These are phyloP conservation scores for Blastomyces gilchristii DNA, from an alignment of 2,329 filamentous ascomycete genomes.

Conservation along the genomic window DNA sequence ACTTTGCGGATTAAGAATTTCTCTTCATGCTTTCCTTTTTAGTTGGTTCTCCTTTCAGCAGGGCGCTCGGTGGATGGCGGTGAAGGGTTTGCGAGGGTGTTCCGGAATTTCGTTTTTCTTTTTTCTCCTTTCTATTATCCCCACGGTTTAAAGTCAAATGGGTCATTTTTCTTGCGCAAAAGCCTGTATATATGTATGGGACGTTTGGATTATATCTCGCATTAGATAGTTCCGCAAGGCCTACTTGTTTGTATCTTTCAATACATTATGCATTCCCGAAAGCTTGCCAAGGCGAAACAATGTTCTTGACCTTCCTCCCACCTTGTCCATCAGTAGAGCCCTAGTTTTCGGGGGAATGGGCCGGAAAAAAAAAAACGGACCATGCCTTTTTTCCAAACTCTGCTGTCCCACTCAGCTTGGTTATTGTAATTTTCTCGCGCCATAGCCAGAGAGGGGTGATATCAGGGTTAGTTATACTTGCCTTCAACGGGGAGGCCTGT, in stretches of 20 bases:
- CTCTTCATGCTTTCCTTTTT: background rate
- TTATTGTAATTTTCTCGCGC: too few species aligned
- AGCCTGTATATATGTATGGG: background rate
- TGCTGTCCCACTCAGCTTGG: too few species aligned
- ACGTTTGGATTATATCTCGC: background rate
- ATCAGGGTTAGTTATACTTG: too few species aligned
- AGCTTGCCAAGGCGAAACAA: background rate
- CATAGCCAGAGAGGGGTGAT: too few species aligned
- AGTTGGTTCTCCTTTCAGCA: background rate
- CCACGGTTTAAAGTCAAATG: background rate
- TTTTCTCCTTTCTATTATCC: background rate
- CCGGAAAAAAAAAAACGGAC: too few species aligned
- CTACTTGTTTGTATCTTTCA: background rate
- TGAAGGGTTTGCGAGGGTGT: background rate
- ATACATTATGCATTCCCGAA: background rate
- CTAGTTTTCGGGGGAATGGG: too few species aligned
- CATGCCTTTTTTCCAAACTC: too few species aligned
- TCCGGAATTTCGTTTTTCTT: background rate
- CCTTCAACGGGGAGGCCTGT: too few species aligned
- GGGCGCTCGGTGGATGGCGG: background rate
- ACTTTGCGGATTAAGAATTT: background rate
- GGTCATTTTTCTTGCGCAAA: background rate
- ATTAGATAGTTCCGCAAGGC: background rate
- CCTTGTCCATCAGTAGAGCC: too few species aligned
- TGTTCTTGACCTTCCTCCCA: background rate